These are phyloP conservation scores for Blastobotrys mokoenaii DNA, from an alignment of 805 yeast species.

Conservation along the genomic window DNA sequence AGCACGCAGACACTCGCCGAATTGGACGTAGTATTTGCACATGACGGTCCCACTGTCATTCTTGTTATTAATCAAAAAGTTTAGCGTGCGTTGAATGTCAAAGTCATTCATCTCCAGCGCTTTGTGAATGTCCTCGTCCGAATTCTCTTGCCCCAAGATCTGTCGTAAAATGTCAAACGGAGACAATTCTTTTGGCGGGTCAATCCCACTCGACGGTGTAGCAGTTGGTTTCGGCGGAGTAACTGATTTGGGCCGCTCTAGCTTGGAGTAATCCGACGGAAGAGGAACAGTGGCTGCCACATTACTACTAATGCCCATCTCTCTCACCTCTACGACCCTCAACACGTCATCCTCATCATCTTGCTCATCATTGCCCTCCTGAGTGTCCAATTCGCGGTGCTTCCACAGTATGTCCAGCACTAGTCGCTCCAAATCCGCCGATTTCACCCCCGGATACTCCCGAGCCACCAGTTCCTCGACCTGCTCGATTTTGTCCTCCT, in stretches of 20 bases:
- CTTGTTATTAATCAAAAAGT: slow-evolving; percentile 11
- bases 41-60: slow-evolving; percentile 19
- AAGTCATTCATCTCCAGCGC: slow-evolving; percentile 32
- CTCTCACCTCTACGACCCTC: slow-evolving; percentile 5
- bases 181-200: slow-evolving; percentile 11
- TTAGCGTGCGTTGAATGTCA: slow-evolving; percentile 26
- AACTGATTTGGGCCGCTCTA: slow-evolving; percentile 8
- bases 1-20: slow-evolving; percentile 36
- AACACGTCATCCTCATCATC: slow-evolving; percentile 3
- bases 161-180: slow-evolving; percentile 33
- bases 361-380: slow-evolving; percentile 5
- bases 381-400: slow-evolving; percentile 28
- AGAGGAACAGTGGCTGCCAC: slow-evolving; percentile 6
- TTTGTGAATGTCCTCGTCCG: slow-evolving; percentile 30
- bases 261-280: slow-evolving; percentile 14
- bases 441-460: slow-evolving; percentile 12
- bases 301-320: not conserved
- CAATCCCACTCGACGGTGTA: not conserved
- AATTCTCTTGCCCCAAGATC: slow-evolving; percentile 27
- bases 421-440: slow-evolving; percentile 27
- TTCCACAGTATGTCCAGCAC: slow-evolving; percentile 36
- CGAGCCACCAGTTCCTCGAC: slow-evolving; percentile 30
- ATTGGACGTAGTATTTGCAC: slow-evolving; percentile 35
- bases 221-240: slow-evolving; percentile 2
- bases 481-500: slow-evolving; percentile 34